Conservation (phyloP, 345 rosid genomes). For the Eucalyptus polybractea region DNA sequence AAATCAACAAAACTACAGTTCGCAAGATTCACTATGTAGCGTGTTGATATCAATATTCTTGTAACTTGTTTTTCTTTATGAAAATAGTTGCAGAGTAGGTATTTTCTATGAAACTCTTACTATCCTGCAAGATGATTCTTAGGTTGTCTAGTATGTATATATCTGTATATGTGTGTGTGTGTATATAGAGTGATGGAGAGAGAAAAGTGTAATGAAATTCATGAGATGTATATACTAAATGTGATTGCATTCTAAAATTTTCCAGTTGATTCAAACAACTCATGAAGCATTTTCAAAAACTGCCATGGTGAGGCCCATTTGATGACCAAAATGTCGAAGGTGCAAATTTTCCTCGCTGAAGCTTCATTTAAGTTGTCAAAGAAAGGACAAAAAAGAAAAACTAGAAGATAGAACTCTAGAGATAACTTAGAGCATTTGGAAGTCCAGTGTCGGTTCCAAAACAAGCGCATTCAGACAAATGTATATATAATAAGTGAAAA, state of each 20-base stretch:
- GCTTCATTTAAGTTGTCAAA: background rate
- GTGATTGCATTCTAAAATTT: background rate
- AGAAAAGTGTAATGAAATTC: background rate
- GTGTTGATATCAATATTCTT: background rate
- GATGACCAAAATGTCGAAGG: background rate
- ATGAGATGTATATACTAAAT: background rate
- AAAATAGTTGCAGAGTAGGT: background rate
- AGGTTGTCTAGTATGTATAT: background rate
- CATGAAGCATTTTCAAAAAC: background rate
- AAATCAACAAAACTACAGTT: too few relatives aligned
- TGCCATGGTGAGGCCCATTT: background rate
- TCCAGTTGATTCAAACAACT: background rate
- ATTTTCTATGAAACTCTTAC: background rate
- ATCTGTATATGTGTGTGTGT: rapidly evolving
- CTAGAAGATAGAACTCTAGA: background rate
- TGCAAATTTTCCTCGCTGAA: background rate
- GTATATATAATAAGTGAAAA: background rate
- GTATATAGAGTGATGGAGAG: too few relatives aligned
- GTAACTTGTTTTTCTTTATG: background rate
- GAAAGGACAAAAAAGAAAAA: background rate
- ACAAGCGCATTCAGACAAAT: background rate
- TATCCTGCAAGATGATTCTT: background rate
- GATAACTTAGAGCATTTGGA: background rate
- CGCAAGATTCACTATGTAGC: background rate
- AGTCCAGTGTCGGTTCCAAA: background rate